Evolutionary conservation across 2,329 filamentous ascomycete genomes (phyloP).

Genomic region (Apiospora marii): DNA sequence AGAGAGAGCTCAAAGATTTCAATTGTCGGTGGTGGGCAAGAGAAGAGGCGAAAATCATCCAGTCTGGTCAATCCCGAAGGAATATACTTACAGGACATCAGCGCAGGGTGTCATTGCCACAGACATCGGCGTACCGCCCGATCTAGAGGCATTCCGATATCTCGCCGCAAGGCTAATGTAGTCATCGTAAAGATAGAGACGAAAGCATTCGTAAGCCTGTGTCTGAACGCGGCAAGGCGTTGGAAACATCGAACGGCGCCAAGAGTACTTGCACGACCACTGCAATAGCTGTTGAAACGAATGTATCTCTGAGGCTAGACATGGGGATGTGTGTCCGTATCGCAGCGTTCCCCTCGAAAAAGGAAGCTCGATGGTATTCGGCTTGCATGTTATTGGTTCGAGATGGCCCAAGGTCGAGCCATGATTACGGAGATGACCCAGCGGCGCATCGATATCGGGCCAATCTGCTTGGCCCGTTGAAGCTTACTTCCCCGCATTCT

Average conservation of each 20-base stretch:
- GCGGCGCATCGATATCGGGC: background rate
- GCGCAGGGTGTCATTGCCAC: background rate
- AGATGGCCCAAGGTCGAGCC: background rate
- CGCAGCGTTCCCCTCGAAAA: background rate
- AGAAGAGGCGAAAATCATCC: background rate
- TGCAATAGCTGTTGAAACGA: background rate
- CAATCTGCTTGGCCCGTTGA: constrained; percentile 11
- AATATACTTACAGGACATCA: constrained; percentile 11
- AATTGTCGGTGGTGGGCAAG: background rate
- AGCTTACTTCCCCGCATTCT: constrained; percentile 17
- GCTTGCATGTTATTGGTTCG: background rate
- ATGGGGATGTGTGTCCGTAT: background rate
- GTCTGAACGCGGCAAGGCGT: constrained; percentile 11
- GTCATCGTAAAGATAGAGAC: background rate
- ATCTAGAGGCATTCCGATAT: constrained; percentile 5
- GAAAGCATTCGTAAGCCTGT: constrained; percentile 15
- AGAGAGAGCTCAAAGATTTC: background rate
- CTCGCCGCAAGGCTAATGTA: background rate
- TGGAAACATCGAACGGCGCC: background rate
- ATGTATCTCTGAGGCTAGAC: background rate
- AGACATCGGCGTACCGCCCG: constrained; percentile 17
- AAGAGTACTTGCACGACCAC: background rate
- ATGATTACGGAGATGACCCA: background rate
- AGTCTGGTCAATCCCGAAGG: background rate
- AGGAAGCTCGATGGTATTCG: background rate